Conservation (phyloP, 257 asterid genomes). For the Rehmannia glutinosa region DNA sequence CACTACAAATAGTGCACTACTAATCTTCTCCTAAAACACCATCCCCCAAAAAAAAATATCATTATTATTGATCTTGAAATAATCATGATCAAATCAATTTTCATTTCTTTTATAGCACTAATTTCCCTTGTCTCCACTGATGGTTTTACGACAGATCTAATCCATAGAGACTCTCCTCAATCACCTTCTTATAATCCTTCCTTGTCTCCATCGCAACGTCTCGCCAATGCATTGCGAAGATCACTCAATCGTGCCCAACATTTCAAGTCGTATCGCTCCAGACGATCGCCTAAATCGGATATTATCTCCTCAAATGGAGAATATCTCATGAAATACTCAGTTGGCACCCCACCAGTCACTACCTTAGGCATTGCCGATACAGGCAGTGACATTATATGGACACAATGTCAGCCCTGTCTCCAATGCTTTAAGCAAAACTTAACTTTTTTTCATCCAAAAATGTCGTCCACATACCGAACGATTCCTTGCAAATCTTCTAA, state of each 20-base stretch:
- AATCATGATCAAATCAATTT: no score
- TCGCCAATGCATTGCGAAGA: slow-evolving; percentile 11
- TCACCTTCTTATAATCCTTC: slow-evolving; percentile 20
- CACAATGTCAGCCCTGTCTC: slow-evolving; percentile 41
- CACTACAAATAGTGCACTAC: no score
- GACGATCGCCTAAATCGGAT: background rate
- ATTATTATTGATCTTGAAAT: no score
- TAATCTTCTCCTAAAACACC: no score
- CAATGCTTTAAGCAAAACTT: slow-evolving; percentile 24
- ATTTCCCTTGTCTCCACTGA: no score
- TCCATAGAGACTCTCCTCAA: slow-evolving; percentile 33
- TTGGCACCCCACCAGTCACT: slow-evolving; percentile 37
- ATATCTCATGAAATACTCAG: slow-evolving; percentile 27
- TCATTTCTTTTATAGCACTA: no score
- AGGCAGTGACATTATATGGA: slow-evolving; percentile 44
- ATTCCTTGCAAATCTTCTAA: background rate
- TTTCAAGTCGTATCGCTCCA: background rate
- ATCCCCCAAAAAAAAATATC: no score
- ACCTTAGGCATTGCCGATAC: slow-evolving; percentile 35
- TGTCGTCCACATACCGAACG: slow-evolving; percentile 20
- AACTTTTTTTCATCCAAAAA: slow-evolving; percentile 24
- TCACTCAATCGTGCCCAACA: slow-evolving; percentile 16
- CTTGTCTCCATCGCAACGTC: slow-evolving; percentile 12
- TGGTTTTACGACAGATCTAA: slow-evolving; percentile 28
- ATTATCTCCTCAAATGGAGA: slow-evolving; percentile 14